Evolutionary conservation across 805 yeast species (phyloP), one percentile per base, ranked within the genome.

Genomic region (Saccharomycopsis fibuligera): DNA sequence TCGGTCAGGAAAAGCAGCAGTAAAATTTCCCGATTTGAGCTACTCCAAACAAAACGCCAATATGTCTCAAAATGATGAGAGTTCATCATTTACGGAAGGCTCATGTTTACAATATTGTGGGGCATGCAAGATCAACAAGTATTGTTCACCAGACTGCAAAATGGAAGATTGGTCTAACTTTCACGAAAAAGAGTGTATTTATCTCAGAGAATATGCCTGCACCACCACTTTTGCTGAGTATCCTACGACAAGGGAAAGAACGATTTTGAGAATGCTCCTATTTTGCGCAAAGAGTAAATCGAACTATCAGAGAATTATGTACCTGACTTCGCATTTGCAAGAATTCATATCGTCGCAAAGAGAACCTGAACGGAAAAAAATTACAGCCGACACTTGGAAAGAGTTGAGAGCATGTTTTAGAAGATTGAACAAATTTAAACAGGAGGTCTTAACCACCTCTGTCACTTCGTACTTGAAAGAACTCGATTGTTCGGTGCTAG

Each of bases 151-250:
- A 4, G 23, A 12, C n/a, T 49, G 53, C 24, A n/a, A 16, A 12
- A 22, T 16, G 3, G n/a, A 23, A n/a, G 53, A 49, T 23, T 29
- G 41, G 41, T n/a, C 23, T 6, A 33, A 24, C 2, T 45, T 40
- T 14, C 53, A 49, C 25, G 22, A 25, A n/a, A 21, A 35, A 16
- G 53, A 49, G 16, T 43, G 54, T 35, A 44, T 52, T 24, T 49
- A 23, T 35, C 14, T 44, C 1, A 22, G 40, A 8, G 31, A 35
- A 33, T 47, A 36, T 22, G n/a, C 31, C 12, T 14, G 9, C 16
- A n/a, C 24, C 1, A 33, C 16, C 16, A 16, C 24, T 4, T 17
- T 41, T 17, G 25, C 44, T 29, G 12, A 8, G 12, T 29, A 29
- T 29, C 46, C 46, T 9, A 8, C n/a, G 1, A 25, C 23, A 9